phyloP scores from a whole-genome alignment of 2,329 filamentous ascomycete species.

The Lasiodiplodia citricola region DNA sequence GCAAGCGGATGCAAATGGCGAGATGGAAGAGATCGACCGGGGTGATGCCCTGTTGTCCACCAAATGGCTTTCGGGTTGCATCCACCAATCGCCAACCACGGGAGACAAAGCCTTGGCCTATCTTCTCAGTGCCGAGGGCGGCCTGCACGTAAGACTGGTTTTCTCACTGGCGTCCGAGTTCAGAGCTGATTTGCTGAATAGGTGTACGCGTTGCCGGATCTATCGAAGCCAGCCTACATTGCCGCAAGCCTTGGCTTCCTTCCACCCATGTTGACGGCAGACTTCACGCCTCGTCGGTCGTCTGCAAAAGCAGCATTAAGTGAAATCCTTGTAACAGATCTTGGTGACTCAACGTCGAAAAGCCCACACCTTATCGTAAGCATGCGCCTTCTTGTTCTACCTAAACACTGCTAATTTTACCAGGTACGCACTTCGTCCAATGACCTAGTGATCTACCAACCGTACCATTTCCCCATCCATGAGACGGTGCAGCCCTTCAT shows the following conservation, averaged over 20 bases:
- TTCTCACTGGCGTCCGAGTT: not conserved
- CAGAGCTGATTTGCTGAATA: constrained; percentile 42
- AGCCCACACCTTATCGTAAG: constrained; percentile 83
- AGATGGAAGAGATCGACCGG: constrained; percentile 81
- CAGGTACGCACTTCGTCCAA: constrained; percentile 79
- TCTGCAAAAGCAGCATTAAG: constrained; percentile 74
- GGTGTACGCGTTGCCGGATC: constrained; percentile 77
- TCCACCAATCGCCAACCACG: constrained; percentile 71
- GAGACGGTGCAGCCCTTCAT: constrained; percentile 53
- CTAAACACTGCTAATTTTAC: not conserved
- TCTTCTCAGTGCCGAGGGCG: constrained; percentile 75
- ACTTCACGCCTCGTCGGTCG: constrained; percentile 72
- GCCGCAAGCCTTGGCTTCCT: constrained; percentile 80
- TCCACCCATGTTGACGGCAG: constrained; percentile 74
- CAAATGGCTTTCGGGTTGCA: constrained; percentile 82
- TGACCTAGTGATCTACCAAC: constrained; percentile 87
- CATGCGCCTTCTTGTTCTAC: constrained; percentile 10
- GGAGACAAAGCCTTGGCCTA: constrained; percentile 71
- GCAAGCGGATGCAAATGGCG: constrained; percentile 78
- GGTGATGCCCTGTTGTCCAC: constrained; percentile 63
- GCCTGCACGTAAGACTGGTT: constrained; percentile 68
- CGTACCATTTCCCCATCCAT: constrained; percentile 58
- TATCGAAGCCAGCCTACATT: constrained; percentile 73
- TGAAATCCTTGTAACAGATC: constrained; percentile 82
- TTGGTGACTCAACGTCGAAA: constrained; percentile 74